Evolutionary conservation across 2,329 filamentous ascomycete species (phyloP).

Genomic region (Cordyceps cateniannulata): DNA sequence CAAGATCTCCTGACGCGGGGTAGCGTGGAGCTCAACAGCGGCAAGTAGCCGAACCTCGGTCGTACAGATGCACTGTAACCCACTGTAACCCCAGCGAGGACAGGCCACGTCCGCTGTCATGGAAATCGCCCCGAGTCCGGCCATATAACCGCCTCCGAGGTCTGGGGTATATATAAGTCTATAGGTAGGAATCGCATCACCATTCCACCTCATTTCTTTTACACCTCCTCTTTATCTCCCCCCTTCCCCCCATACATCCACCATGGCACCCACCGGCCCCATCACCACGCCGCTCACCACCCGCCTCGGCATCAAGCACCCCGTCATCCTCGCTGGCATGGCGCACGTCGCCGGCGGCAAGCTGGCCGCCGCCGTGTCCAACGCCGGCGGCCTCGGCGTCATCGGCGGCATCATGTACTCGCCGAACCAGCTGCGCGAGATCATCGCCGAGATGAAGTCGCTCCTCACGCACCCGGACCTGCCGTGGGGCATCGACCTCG

Average conservation of each 20-base stretch:
- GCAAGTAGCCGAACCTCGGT: conserved; percentile 8
- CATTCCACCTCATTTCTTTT: not conserved
- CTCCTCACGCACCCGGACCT: conserved; percentile 59
- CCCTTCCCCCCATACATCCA: no score
- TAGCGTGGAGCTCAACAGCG: no score
- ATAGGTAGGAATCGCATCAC: not conserved
- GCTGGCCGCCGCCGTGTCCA: conserved; percentile 80
- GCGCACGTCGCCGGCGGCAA: conserved; percentile 72
- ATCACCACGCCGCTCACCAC: conserved; percentile 72
- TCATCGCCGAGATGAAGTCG: conserved; percentile 80
- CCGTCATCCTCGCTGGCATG: conserved; percentile 91
- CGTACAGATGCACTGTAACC: not conserved
- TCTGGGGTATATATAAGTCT: not conserved
- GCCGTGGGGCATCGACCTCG: conserved; percentile 87
- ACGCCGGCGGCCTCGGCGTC: conserved; percentile 78
- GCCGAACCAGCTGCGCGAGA: conserved; percentile 66
- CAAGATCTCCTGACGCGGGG: no score
- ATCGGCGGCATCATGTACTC: conserved; percentile 68
- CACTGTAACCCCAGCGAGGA: not conserved
- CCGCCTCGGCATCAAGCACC: conserved; percentile 78
- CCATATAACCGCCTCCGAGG: conserved; percentile 5
- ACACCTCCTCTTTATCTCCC: not conserved
- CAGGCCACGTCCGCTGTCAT: not conserved
- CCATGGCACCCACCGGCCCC: conserved; percentile 32
- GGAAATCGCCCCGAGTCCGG: not conserved